phyloP scores from a whole-genome alignment of 2,329 filamentous ascomycete species.

The Chalara sp. region DNA sequence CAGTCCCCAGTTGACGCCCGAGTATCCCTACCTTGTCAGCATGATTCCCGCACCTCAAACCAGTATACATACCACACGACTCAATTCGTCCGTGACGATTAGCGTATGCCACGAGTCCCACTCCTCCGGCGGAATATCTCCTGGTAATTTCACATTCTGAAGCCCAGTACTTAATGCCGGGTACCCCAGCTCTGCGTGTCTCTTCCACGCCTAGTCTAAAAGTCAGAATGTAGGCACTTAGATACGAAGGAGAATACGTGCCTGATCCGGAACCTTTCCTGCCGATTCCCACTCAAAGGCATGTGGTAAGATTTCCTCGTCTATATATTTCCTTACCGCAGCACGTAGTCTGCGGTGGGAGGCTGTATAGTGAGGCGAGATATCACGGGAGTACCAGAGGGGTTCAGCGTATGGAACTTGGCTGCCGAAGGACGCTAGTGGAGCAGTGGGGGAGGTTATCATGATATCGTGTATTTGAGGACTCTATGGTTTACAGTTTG shows the following conservation, averaged over 20 bases:
- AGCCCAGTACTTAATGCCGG: slow-evolving; percentile 30
- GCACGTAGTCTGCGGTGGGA: slow-evolving; percentile 53
- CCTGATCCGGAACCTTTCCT: slow-evolving; percentile 41
- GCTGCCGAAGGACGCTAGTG: slow-evolving; percentile 16
- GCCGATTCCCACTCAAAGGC: slow-evolving; percentile 59
- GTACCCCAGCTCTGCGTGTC: slow-evolving; percentile 25
- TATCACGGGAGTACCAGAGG: slow-evolving; percentile 26
- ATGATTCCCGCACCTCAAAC: background rate
- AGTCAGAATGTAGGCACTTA: background rate
- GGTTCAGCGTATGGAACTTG: slow-evolving; percentile 26
- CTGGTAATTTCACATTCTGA: slow-evolving; percentile 34
- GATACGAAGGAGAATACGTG: slow-evolving; percentile 19
- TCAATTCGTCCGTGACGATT: slow-evolving; percentile 48
- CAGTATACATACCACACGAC: slow-evolving; percentile 32
- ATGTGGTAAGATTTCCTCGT: slow-evolving; percentile 49
- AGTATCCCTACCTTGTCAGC: slow-evolving; percentile 34
- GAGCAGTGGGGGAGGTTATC: no score
- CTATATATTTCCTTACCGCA: slow-evolving; percentile 50
- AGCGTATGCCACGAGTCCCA: slow-evolving; percentile 52
- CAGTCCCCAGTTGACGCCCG: slow-evolving; percentile 50
- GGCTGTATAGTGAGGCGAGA: slow-evolving; percentile 53
- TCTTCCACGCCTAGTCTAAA: slow-evolving; percentile 17
- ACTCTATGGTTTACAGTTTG: no score
- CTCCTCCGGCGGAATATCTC: slow-evolving; percentile 37
- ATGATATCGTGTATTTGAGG: no score